Evolutionary conservation across 2,329 filamentous ascomycete genomes (phyloP).

Genomic region (Biscogniauxia mediterranea): DNA sequence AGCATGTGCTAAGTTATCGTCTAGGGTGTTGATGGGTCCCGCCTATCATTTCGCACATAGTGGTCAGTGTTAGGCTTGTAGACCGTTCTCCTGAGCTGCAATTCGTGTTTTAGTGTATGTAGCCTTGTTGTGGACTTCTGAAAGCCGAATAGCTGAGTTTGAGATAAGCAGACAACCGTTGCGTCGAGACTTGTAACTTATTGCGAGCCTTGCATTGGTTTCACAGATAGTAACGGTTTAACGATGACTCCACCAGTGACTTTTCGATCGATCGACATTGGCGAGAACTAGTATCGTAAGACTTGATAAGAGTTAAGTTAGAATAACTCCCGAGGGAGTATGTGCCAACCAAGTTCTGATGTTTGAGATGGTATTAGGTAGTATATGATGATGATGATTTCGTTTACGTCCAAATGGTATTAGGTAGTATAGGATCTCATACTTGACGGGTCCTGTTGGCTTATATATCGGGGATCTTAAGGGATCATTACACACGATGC

Average conservation of each 20-base stretch:
- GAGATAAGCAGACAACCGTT: not conserved
- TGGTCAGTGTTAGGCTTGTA: not conserved
- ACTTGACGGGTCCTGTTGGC: too few species aligned
- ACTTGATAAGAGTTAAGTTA: too few species aligned
- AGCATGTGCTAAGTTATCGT: not conserved
- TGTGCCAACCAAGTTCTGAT: too few species aligned
- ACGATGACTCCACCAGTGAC: not conserved
- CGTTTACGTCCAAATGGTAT: too few species aligned
- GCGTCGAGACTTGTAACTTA: not conserved
- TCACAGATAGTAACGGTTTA: not conserved
- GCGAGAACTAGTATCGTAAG: too few species aligned
- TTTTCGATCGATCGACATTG: too few species aligned
- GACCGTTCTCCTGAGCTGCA: not conserved
- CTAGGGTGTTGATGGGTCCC: not conserved
- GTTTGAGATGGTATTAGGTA: too few species aligned
- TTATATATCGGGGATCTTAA: too few species aligned
- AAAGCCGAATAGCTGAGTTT: not conserved
- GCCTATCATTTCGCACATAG: not conserved
- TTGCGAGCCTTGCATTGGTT: not conserved
- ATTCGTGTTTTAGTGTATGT: not conserved
- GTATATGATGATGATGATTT: too few species aligned
- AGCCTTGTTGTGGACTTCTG: not conserved
- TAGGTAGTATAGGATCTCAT: too few species aligned
- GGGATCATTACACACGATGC: too few species aligned
- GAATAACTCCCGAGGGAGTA: too few species aligned